phyloP scores from a whole-genome alignment of 495 filamentous ascomycete species.

The Terfezia boudieri region DNA sequence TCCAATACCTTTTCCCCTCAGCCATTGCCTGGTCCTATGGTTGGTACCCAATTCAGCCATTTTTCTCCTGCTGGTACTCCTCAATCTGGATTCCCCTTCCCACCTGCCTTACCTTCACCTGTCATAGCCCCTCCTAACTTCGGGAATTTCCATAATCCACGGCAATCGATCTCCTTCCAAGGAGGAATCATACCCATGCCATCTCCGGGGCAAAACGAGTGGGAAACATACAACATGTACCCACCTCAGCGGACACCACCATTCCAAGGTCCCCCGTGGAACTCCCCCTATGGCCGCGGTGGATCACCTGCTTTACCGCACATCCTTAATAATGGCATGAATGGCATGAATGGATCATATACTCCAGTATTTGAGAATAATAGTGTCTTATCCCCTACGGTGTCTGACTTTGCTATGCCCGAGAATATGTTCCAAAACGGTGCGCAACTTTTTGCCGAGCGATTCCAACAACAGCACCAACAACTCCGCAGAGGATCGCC shows the following conservation, averaged over 20 bases:
- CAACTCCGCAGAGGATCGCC: constrained; percentile 21
- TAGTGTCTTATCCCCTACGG: constrained; percentile 4
- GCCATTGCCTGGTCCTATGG: constrained; percentile 10
- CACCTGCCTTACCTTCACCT: constrained; percentile 11
- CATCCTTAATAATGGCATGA: constrained; percentile 9
- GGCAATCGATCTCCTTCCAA: constrained; percentile 13
- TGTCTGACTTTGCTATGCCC: constrained; percentile 6
- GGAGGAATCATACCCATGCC: constrained; percentile 5
- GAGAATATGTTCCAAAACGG: constrained; percentile 7
- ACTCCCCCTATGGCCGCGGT: constrained; percentile 5
- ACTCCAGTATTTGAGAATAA: constrained; percentile 10
- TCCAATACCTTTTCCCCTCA: constrained; percentile 15
- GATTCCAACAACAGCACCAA: constrained; percentile 23
- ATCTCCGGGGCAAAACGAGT: constrained; percentile 2
- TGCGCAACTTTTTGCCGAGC: constrained; percentile 13
- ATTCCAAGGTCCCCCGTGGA: not conserved
- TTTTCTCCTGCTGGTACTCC: constrained; percentile 9
- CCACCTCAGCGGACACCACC: constrained; percentile 11
- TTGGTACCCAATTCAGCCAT: constrained; percentile 12
- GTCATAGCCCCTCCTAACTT: constrained; percentile 3
- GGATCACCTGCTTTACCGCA: constrained; percentile 14
- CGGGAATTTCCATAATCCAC: constrained; percentile 13
- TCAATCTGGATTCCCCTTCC: constrained; percentile 5
- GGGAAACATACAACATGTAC: constrained; percentile 10
- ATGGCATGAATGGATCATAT: constrained; percentile 7